Evolutionary conservation across 768 basidiomycete species (phyloP).

Genomic region (Serpula lacrymans): DNA sequence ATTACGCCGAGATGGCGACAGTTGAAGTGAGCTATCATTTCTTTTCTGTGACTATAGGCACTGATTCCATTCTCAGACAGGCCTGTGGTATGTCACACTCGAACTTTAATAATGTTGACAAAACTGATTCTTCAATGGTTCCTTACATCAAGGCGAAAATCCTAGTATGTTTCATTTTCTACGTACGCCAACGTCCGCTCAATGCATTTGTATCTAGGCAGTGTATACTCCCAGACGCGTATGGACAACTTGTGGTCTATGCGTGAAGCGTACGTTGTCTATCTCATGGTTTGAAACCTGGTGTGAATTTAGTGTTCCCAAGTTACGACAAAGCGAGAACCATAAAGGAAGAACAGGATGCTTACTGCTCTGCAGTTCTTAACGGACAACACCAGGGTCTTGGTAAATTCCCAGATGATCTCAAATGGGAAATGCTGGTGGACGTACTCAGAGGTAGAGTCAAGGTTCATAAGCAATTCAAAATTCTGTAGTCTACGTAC

Average conservation of each 20-base stretch:
- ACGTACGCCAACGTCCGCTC: background rate
- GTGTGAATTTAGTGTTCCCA: slow-evolving; percentile 2
- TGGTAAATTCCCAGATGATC: slow-evolving; percentile 62
- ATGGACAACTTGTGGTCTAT: slow-evolving; percentile 52
- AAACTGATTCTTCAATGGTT: slow-evolving; percentile 6
- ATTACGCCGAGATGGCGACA: slow-evolving; percentile 68
- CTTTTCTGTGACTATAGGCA: background rate
- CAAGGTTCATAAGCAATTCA: slow-evolving; percentile 45
- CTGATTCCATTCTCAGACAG: slow-evolving; percentile 37
- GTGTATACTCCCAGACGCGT: slow-evolving; percentile 32
- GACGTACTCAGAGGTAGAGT: slow-evolving; percentile 85
- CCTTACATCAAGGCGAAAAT: slow-evolving; percentile 39
- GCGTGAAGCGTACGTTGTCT: slow-evolving; percentile 43
- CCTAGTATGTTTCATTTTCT: slow-evolving; percentile 29
- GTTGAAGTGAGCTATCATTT: slow-evolving; percentile 56
- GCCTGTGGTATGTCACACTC: slow-evolving; percentile 46
- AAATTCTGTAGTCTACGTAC: slow-evolving; percentile 10
- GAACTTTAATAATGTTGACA: slow-evolving; percentile 5
- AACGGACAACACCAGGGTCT: slow-evolving; percentile 37
- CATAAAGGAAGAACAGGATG: slow-evolving; percentile 54
- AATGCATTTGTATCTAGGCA: slow-evolving; percentile 11
- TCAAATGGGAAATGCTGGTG: slow-evolving; percentile 73
- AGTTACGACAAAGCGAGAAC: slow-evolving; percentile 52
- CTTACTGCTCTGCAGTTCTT: slow-evolving; percentile 44
- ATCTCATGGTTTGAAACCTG: background rate